A percentile compares a stretch with the other conserved stretches of the same genome.
phyloP scores from a whole-genome alignment of 331 rosid genomes.

The Malus hybrid region DNA sequence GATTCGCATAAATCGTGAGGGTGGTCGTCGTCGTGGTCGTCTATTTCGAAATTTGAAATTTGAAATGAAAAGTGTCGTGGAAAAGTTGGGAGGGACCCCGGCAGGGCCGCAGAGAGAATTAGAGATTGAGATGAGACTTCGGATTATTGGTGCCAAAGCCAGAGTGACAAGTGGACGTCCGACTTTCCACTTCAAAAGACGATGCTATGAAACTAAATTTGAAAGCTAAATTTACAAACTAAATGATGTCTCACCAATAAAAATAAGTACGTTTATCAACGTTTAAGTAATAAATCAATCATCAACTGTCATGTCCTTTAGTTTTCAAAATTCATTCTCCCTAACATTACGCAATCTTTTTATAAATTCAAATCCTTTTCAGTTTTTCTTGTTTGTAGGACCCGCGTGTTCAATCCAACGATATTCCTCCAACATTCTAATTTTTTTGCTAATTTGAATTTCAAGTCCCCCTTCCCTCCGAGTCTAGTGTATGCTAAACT shows the following conservation, averaged over 20 bases:
- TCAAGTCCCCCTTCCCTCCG: background rate
- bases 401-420: background rate
- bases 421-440: background rate
- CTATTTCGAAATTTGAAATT: constrained; percentile 67
- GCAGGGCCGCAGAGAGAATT: background rate
- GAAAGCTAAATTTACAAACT: too few relatives aligned
- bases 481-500: background rate
- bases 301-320: rapidly evolving
- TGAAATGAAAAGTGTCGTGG: constrained; percentile 29
- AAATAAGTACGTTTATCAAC: too few relatives aligned
- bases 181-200: background rate
- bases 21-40: background rate
- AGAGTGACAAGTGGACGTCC: background rate
- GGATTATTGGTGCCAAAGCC: background rate
- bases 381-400: background rate
- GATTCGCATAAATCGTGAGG: background rate
- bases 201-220: too few relatives aligned
- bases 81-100: constrained; percentile 19
- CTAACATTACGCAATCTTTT: background rate
- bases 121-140: constrained; percentile 4
- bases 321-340: too few relatives aligned
- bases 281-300: too few relatives aligned
- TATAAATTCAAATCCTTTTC: background rate
- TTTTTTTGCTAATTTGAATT: background rate
- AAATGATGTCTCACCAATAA: rapidly evolving